Evolutionary conservation across 2,329 filamentous ascomycete species (phyloP), one percentile per base, ranked within the genome.

Genomic region (Rutstroemia sp.): DNA sequence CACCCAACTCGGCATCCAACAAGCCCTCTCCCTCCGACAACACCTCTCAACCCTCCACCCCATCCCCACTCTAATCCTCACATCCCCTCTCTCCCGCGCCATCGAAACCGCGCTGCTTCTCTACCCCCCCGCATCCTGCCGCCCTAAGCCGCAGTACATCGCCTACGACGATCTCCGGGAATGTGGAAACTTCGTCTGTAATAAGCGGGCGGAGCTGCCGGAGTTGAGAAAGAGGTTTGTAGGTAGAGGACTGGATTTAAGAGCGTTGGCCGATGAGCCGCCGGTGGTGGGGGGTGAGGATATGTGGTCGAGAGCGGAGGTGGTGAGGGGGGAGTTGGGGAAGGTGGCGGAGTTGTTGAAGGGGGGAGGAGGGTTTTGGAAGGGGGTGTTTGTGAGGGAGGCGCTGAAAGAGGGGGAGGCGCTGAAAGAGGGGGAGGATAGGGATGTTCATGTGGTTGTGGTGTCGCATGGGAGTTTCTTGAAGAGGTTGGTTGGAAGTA

Each of bases 151-250:
- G 16, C 51, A 40, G 48, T 48, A 48, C 7, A 12, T 54, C 10
- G 51, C 51, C n/a, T 54, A 38, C 39, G 51, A 54, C n/a, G 51
- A 54, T 1, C 19, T 54, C 21, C 46, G 51, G 2, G 51, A 54
- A 12, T 21, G 30, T 5, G 51, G 51, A n/a, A 12, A 30, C 5
- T 38, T 39, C 16, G 5, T 23, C 1, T 54, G 51, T 10, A 54
- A 54, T 25, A n/a, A 48, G 7, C 51, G 51, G 4, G 21, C 47
- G 30, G 10, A 2, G 10, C 12, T 25, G 14, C 2, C 7, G 6
- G 51, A 25, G 4, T 39, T 54, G 5, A 3, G 2, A 10, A 39
- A 38, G 2, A 8, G 19, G 14, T 39, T 39, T 19, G 17, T 16
- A 0, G 9, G 25, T 19, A 39, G 19, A 9, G 51, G 51, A 27